Percentiles rank a stretch among this genome's conserved stretches.
phyloP scores from a whole-genome alignment of 139 green algal genomes.

The Chlamydomonas applanata region DNA sequence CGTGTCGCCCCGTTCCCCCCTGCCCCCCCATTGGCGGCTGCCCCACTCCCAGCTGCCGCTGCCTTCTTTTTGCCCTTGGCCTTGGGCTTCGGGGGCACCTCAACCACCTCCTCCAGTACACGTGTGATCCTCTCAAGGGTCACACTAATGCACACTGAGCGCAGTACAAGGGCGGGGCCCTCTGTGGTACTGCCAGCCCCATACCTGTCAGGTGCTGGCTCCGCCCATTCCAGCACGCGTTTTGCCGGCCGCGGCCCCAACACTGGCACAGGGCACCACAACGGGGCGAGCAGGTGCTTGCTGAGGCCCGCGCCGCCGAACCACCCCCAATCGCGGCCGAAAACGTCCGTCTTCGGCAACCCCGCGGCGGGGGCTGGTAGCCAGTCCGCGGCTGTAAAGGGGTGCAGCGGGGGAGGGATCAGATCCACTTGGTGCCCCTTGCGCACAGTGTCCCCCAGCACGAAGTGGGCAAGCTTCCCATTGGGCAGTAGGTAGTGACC shows the following conservation, averaged over 20 bases:
- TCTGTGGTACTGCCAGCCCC: background rate
- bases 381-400: constrained; percentile 32
- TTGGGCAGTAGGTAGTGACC: constrained; percentile 51
- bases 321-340: background rate
- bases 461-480: constrained; percentile 47
- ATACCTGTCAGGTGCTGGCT: background rate
- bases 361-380: background rate
- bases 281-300: background rate
- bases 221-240: constrained; percentile 21
- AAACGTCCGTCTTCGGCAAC: background rate
- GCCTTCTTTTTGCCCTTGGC: background rate
- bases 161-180: background rate
- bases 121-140: background rate
- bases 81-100: background rate
- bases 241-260: background rate
- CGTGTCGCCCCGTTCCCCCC: too few species aligned
- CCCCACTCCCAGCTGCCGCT: too few species aligned
- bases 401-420: constrained; percentile 21
- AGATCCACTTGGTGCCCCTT: constrained; percentile 42
- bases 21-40: too few species aligned
- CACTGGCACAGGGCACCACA: constrained; percentile 18
- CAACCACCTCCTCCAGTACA: background rate
- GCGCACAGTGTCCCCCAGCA: constrained; percentile 38
- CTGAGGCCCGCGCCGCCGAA: background rate
- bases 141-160: background rate